Percentiles rank a stretch among this genome's conserved stretches.
These are phyloP conservation scores for Dendrocalamus sinicus DNA, from an alignment of 176 grass and related monocot genomes.

Conservation along the genomic window DNA sequence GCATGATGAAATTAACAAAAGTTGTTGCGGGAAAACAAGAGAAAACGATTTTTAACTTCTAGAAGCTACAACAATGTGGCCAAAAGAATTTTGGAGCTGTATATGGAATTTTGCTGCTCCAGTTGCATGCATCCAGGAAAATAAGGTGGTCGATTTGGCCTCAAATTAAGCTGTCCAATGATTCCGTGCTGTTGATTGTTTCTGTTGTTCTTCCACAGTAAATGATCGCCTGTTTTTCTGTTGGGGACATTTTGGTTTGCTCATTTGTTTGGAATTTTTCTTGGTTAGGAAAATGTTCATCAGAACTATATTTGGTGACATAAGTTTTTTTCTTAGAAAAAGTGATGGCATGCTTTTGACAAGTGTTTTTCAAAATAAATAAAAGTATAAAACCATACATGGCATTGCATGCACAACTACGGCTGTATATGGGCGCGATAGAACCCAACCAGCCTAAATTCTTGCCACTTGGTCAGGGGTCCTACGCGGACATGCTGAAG, in stretches of 20 bases:
- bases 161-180: too few species aligned
- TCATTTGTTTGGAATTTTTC: neutral
- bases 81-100: neutral
- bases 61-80: neutral
- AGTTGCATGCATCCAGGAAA: neutral
- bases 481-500: too few species aligned
- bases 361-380: neutral
- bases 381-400: neutral
- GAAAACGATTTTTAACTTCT: neutral
- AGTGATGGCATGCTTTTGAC: neutral
- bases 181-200: neutral
- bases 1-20: neutral
- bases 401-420: neutral
- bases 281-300: neutral
- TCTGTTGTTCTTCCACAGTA: neutral
- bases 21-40: neutral
- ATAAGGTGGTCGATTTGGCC: neutral
- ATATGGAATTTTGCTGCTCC: neutral
- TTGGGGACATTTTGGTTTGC: neutral
- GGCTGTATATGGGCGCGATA: neutral
- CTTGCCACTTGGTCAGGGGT: too few species aligned
- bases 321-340: neutral
- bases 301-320: neutral
- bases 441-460: neutral
- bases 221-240: neutral